Evolutionary conservation across 257 asterid species (phyloP).

Genomic region (Scutellaria minor): DNA sequence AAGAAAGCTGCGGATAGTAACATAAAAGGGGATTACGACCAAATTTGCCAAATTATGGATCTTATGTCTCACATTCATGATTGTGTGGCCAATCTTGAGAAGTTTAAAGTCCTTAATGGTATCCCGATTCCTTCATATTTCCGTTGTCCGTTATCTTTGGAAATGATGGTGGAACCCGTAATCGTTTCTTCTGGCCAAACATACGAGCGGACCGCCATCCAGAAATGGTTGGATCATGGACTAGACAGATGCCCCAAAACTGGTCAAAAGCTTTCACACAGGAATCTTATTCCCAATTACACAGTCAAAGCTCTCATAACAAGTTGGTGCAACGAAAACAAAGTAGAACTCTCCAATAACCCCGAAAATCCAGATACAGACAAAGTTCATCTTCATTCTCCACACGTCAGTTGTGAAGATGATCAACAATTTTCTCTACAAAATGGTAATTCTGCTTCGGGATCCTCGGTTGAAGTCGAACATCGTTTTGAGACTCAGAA

Average conservation of each 20-base stretch:
- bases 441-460: constrained; percentile 41
- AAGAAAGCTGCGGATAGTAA: constrained; percentile 55
- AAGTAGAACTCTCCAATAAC: constrained; percentile 40
- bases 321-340: constrained; percentile 75
- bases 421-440: constrained; percentile 39
- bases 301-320: constrained; percentile 78
- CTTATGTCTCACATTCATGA: constrained; percentile 67
- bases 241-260: constrained; percentile 78
- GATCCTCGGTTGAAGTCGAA: constrained; percentile 42
- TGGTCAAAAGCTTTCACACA: constrained; percentile 55
- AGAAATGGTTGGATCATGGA: constrained; percentile 88
- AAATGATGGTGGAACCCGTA: constrained; percentile 87
- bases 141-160: constrained; percentile 82
- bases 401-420: constrained; percentile 32
- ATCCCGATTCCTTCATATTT: constrained; percentile 68
- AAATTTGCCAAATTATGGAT: constrained; percentile 42
- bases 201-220: constrained; percentile 72
- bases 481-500: constrained; percentile 41
- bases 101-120: constrained; percentile 51
- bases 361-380: constrained; percentile 32
- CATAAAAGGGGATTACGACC: constrained; percentile 43
- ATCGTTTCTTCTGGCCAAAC: constrained; percentile 96
- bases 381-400: constrained; percentile 34
- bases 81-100: constrained; percentile 51
- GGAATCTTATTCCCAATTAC: constrained; percentile 68